These are phyloP conservation scores for Pilasporangium apinafurcum DNA, from an alignment of 352 stramenopile species.

Conservation along the genomic window DNA sequence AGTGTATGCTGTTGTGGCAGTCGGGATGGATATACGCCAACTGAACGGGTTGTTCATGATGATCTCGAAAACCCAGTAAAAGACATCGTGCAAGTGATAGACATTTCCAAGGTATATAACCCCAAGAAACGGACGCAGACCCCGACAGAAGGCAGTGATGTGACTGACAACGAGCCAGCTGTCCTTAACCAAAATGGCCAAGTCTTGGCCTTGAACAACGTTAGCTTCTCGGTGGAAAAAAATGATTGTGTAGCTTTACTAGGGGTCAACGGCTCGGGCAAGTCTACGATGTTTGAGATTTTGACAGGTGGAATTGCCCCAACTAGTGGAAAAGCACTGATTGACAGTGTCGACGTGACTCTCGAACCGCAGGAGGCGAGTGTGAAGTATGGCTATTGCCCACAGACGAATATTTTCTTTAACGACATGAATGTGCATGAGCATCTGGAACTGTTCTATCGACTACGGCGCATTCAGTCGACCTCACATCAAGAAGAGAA, in stretches of 20 bases:
- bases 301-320: slow-evolving; percentile 88
- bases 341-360: slow-evolving; percentile 60
- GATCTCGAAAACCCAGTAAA: slow-evolving; percentile 16
- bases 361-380: slow-evolving; percentile 39
- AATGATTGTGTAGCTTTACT: slow-evolving; percentile 91
- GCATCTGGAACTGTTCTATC: slow-evolving; percentile 68
- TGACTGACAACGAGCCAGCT: slow-evolving; percentile 2
- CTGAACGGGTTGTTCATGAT: not conserved
- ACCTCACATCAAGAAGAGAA: slow-evolving; percentile 16
- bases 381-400: slow-evolving; percentile 70
- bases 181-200: slow-evolving; percentile 37
- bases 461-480: slow-evolving; percentile 29
- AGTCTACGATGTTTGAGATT: slow-evolving; percentile 97
- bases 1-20: not conserved
- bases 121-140: slow-evolving; percentile 18
- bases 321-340: slow-evolving; percentile 45
- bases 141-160: not conserved
- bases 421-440: slow-evolving; percentile 64
- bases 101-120: slow-evolving; percentile 66
- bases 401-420: slow-evolving; percentile 76
- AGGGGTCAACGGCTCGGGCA: slow-evolving; percentile 93
- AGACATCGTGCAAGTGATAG: slow-evolving; percentile 41
- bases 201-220: slow-evolving; percentile 60
- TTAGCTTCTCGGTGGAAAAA: slow-evolving; percentile 80
- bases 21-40: slow-evolving; percentile 2